Conservation (phyloP, 2,329 filamentous ascomycete species). For the Beauveria rudraprayagi region DNA sequence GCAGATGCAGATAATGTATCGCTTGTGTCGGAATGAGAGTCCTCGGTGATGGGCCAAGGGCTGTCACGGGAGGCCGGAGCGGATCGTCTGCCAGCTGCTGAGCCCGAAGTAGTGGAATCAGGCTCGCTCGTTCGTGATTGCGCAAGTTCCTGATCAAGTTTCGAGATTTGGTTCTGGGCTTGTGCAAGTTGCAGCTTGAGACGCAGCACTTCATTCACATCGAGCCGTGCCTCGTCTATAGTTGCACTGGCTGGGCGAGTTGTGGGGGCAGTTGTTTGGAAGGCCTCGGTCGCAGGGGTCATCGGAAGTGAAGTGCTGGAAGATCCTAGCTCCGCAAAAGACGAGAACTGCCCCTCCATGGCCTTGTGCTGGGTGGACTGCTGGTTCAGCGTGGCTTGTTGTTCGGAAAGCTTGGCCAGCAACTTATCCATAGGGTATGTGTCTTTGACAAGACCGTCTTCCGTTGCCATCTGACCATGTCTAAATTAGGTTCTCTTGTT, state of each 20-base stretch:
- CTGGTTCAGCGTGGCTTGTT: conserved; percentile 51
- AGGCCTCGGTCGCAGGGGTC: conserved; percentile 51
- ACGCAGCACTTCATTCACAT: conserved; percentile 53
- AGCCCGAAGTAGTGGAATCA: conserved; percentile 28
- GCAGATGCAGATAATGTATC: conserved; percentile 44
- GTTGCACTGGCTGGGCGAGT: conserved; percentile 45
- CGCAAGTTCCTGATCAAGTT: conserved; percentile 63
- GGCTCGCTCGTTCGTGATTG: conserved; percentile 54
- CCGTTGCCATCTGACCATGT: conserved; percentile 15
- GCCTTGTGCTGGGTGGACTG: conserved; percentile 44
- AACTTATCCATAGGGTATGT: conserved; percentile 60
- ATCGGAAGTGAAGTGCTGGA: conserved; percentile 54
- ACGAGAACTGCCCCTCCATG: conserved; percentile 26
- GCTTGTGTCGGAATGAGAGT: conserved; percentile 48
- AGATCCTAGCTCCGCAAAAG: conserved; percentile 38
- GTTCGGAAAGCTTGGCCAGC: conserved; percentile 65
- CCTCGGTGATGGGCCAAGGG: conserved; percentile 47
- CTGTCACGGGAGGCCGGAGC: conserved; percentile 28
- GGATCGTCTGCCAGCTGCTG: conserved; percentile 17
- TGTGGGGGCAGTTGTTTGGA: conserved; percentile 39
- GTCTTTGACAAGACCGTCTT: conserved; percentile 20
- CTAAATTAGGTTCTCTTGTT: not conserved
- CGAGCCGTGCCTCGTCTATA: conserved; percentile 32
- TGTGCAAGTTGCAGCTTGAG: conserved; percentile 65
- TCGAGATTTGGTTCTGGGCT: conserved; percentile 61